Percentiles rank a stretch among this genome's conserved stretches.
Evolutionary conservation across 495 filamentous ascomycete genomes (phyloP).

Genomic region (Hyaloscypha bicolor): DNA sequence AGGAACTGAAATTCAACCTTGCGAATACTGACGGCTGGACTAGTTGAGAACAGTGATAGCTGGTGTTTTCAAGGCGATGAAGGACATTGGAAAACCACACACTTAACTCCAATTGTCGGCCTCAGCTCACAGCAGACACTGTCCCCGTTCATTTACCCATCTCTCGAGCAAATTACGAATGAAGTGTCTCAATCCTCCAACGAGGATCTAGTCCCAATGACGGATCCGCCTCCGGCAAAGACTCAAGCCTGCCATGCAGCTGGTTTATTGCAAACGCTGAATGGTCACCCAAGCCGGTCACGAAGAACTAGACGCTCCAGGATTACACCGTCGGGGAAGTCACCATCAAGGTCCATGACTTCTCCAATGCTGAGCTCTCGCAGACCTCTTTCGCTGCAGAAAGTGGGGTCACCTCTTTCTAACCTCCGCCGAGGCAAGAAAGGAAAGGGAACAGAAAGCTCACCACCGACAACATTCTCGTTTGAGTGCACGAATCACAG

Average conservation of each 20-base stretch:
- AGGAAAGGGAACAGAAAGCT: background rate
- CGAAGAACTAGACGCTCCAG: background rate
- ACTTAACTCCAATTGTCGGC: background rate
- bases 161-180: background rate
- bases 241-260: background rate
- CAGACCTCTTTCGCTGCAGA: background rate
- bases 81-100: background rate
- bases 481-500: background rate
- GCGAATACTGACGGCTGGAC: background rate
- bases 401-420: background rate
- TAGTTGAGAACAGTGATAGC: background rate
- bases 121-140: background rate
- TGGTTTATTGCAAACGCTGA: background rate
- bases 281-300: background rate
- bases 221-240: background rate
- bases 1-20: background rate
- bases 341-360: background rate
- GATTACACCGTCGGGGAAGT: background rate
- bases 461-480: background rate
- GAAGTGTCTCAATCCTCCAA: background rate
- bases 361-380: background rate
- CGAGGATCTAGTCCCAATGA: background rate
- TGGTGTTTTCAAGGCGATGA: background rate
- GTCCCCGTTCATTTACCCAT: background rate
- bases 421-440: background rate